Evolutionary conservation across 2,329 filamentous ascomycete species (phyloP), one percentile per base, ranked within the genome.

Genomic region (Rosellinia necatrix): DNA sequence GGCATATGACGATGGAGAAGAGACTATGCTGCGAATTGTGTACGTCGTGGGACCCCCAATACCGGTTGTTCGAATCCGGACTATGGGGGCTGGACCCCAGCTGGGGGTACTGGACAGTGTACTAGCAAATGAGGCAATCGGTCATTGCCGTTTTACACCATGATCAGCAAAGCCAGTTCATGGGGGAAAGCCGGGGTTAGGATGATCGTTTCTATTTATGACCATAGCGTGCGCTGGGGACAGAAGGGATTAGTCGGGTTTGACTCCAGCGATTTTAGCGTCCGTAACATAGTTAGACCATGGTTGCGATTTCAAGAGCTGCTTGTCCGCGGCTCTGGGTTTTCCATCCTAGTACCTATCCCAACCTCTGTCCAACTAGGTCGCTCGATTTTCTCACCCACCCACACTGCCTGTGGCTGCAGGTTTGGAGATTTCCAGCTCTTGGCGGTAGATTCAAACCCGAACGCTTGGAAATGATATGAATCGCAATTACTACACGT

Each of bases 241-340:
- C 17, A 49, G n/a, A 35, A 41, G 37, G 37, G 27, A n/a, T 27
- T 6, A 27, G 24, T 35, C 24, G 22, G 24, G 37, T 32, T 42
- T 34, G 37, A 19, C 24, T 21, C 44, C 13, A 27, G 43, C 32
- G 43, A 49, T 30, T 40, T 49, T 49, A 49, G 49, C 32, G 49
- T 38, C 54, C 44, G 38, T 29, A 41, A 17, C 15, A n/a, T n/a
- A n/a, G 13, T 38, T n/a, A 48, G 17, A 15, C 30, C 54, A 53
- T 40, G 54, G 35, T 25, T 48, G 32, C 17, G 37, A 40, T 53
- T 24, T 43, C 19, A 19, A 38, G 30, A 29, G 42, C 34, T 37
- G 22, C 30, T 43, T 48, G 48, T 25, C 54, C 44, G 24, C 38
- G 54, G 54, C 21, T 22, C 54, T 53, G 54, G 54, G 54, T 53